Evolutionary conservation across 1,284 basidiomycete genomes (phyloP).

Genomic region (Thecaphora thlaspeos): DNA sequence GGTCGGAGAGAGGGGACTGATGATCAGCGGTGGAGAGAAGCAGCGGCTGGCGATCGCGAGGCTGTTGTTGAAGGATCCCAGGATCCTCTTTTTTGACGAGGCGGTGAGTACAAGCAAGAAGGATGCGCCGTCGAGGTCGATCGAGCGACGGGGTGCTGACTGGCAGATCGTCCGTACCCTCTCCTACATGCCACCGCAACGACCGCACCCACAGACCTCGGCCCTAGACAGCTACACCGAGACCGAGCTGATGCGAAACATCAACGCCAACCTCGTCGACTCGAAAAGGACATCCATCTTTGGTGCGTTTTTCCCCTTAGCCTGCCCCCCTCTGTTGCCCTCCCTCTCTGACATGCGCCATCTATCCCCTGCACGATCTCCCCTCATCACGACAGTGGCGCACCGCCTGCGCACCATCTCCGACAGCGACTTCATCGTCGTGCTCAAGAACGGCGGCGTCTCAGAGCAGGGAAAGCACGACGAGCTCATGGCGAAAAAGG

Average conservation of each 20-base stretch:
- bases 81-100: conserved; percentile 58
- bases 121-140: no score
- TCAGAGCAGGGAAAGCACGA: conserved; percentile 49
- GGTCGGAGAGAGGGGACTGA: conserved; percentile 25
- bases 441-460: conserved; percentile 44
- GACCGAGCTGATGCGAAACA: conserved; percentile 89
- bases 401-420: conserved; percentile 79
- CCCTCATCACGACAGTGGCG: conserved; percentile 23
- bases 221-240: conserved; percentile 93
- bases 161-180: no score
- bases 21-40: conserved; percentile 24
- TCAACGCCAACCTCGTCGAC: conserved; percentile 75
- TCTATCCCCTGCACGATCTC: no score
- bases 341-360: no score
- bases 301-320: conserved; percentile 52
- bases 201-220: no score
- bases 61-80: conserved; percentile 22
- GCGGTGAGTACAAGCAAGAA: conserved; percentile 86
- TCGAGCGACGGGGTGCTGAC: no score
- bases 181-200: no score
- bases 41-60: conserved; percentile 21
- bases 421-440: conserved; percentile 64
- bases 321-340: background rate
- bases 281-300: conserved; percentile 82
- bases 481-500: conserved; percentile 30